phyloP scores from a whole-genome alignment of 345 rosid species.

The Carallia pectinifolia region DNA sequence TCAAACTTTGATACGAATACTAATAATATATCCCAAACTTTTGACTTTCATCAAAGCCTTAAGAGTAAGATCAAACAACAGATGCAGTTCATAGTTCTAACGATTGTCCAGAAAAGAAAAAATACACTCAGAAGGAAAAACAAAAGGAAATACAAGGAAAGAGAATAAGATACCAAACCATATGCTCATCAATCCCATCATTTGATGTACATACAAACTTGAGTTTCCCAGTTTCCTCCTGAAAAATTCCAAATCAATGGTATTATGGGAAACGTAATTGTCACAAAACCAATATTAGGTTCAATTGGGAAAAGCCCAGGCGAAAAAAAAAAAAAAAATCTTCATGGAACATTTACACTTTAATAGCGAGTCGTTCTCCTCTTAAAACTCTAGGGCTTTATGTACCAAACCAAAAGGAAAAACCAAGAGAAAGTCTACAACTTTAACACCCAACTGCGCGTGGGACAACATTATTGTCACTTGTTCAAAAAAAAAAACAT shows the following conservation, averaged over 20 bases:
- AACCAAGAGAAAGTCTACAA: too few species aligned
- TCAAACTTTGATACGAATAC: background rate
- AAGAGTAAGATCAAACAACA: background rate
- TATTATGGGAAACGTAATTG: background rate
- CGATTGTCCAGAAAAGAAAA: background rate
- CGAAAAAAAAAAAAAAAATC: too few species aligned
- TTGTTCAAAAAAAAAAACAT: too few species aligned
- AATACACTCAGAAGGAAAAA: background rate
- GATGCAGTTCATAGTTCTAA: background rate
- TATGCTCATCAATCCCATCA: slow-evolving; percentile 84
- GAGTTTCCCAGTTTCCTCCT: slow-evolving; percentile 93
- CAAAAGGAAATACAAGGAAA: slow-evolving; percentile 11
- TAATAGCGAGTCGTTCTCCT: too few species aligned
- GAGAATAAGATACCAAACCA: slow-evolving; percentile 80
- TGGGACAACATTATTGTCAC: too few species aligned
- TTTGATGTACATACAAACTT: slow-evolving; percentile 78
- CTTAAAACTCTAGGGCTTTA: too few species aligned
- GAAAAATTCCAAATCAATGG: slow-evolving; percentile 18
- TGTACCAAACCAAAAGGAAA: too few species aligned
- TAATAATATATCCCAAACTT: background rate
- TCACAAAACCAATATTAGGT: too few species aligned
- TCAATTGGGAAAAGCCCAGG: too few species aligned
- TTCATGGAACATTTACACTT: too few species aligned
- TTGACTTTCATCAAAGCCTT: background rate
- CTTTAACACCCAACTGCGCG: too few species aligned